Conservation (phyloP, 495 filamentous ascomycete genomes). For the Neurospora hispaniola region DNA sequence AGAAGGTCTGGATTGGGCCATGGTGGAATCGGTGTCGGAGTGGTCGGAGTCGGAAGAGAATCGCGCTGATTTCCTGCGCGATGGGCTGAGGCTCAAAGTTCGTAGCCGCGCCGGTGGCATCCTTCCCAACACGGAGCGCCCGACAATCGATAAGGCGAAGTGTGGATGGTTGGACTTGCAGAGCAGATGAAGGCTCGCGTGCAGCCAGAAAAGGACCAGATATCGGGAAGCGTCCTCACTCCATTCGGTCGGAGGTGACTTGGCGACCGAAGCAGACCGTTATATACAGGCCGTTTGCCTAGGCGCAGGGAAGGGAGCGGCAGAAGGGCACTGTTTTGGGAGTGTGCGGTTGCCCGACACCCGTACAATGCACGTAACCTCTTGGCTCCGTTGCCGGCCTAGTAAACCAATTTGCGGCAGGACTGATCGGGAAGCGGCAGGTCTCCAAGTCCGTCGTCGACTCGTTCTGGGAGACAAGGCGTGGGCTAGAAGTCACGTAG, state of each 20-base stretch:
- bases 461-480: background rate
- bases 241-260: slow-evolving; percentile 7
- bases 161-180: background rate
- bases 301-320: slow-evolving; percentile 16
- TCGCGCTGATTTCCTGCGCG: slow-evolving; percentile 27
- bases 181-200: slow-evolving; percentile 7
- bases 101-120: slow-evolving; percentile 35
- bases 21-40: slow-evolving; percentile 33
- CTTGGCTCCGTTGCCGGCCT: slow-evolving; percentile 9
- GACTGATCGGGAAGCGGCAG: background rate
- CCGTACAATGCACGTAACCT: slow-evolving; percentile 16
- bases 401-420: slow-evolving; percentile 5
- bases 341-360: slow-evolving; percentile 15
- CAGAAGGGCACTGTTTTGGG: slow-evolving; percentile 12
- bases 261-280: slow-evolving; percentile 1
- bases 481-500: background rate
- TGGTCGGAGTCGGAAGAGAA: slow-evolving; percentile 29
- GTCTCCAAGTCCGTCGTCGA: background rate
- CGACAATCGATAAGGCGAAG: background rate
- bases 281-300: slow-evolving; percentile 10
- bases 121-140: slow-evolving; percentile 19
- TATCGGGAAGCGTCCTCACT: slow-evolving; percentile 12
- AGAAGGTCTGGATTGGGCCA: slow-evolving; percentile 35
- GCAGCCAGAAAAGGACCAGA: slow-evolving; percentile 5
- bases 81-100: slow-evolving; percentile 27